These are phyloP conservation scores for Fusarium decemcellulare DNA, from an alignment of 2,329 filamentous ascomycete genomes.

Conservation along the genomic window DNA sequence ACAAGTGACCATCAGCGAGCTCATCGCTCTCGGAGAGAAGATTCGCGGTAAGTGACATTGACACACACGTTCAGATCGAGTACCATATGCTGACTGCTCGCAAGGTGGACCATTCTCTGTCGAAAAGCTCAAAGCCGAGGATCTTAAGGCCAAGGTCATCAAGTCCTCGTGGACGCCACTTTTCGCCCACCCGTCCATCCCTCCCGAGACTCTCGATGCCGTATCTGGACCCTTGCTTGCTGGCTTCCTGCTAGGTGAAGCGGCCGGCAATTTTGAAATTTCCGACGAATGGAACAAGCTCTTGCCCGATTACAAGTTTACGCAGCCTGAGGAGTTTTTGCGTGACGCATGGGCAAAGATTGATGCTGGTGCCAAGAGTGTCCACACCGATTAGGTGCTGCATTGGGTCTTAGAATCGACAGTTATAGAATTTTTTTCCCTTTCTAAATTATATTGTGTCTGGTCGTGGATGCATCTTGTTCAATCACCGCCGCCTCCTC, in stretches of 20 bases:
- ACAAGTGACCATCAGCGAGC: constrained; percentile 51
- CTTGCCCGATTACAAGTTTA: constrained; percentile 61
- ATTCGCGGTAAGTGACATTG: constrained; percentile 44
- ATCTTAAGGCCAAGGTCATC: constrained; percentile 37
- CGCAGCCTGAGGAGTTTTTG: constrained; percentile 58
- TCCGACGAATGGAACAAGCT: constrained; percentile 60
- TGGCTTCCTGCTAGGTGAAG: constrained; percentile 23
- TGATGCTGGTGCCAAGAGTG: constrained; percentile 22
- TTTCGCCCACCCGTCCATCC: constrained; percentile 34
- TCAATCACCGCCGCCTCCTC: not conserved
- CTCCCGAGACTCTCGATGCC: constrained; percentile 33
- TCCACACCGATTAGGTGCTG: not conserved
- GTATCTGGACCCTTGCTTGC: not conserved
- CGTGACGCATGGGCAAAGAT: constrained; percentile 44
- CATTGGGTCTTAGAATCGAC: no score
- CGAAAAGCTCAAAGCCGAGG: constrained; percentile 28
- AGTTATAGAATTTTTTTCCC: no score
- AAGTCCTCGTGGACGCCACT: constrained; percentile 45
- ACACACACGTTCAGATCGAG: not conserved
- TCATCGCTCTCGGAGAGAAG: constrained; percentile 57
- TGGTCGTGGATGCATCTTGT: no score
- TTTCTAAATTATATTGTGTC: not conserved
- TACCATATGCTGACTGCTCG: not conserved
- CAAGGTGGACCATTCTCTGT: constrained; percentile 41
- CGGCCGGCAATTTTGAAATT: constrained; percentile 48